Percentiles rank a stretch among this genome's conserved stretches.
phyloP scores from a whole-genome alignment of 176 grass and related monocot species.

The bread wheat (Triticum aestivum) region DNA sequence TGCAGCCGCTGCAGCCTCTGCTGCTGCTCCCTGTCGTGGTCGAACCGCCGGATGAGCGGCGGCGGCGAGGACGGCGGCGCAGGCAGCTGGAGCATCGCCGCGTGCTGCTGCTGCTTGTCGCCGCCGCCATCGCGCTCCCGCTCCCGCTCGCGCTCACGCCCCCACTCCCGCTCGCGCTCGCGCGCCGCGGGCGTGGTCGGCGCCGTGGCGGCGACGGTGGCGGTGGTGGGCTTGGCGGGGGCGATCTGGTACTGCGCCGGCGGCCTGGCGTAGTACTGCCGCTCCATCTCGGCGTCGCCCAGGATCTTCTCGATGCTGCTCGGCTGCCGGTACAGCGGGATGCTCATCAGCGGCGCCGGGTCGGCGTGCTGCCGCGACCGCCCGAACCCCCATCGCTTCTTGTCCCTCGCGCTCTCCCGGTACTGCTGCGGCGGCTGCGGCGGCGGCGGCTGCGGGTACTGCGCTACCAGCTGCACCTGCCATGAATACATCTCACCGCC shows the following conservation, averaged over 20 bases:
- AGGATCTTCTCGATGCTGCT: conserved; percentile 99
- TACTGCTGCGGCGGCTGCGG: conserved; percentile 7
- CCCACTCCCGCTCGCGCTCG: conserved; percentile 8
- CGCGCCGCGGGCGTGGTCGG: not conserved
- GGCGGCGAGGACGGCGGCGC: conserved; percentile 47
- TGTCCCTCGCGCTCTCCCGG: conserved; percentile 41
- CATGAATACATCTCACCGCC: conserved; percentile 1
- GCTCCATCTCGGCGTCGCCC: conserved; percentile 76
- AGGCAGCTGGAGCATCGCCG: conserved; percentile 39
- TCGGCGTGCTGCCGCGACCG: conserved; percentile 45
- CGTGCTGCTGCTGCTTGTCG: not conserved
- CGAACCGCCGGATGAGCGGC: conserved; percentile 48
- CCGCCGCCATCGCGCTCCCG: not conserved
- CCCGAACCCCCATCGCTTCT: conserved; percentile 90
- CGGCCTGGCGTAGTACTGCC: conserved; percentile 41
- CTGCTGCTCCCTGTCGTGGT: conserved; percentile 55
- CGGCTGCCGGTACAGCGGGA: conserved; percentile 80
- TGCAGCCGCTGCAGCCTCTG: conserved; percentile 39
- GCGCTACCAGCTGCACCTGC: conserved; percentile 48
- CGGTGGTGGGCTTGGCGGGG: conserved; percentile 25
- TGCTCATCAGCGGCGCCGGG: conserved; percentile 47
- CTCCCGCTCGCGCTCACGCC: conserved; percentile 7
- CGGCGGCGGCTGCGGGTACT: conserved; percentile 15
- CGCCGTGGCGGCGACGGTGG: not conserved
- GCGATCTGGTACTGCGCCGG: conserved; percentile 50